Evolutionary conservation across 768 basidiomycete species (phyloP), one percentile per base, ranked within the genome.

Genomic region (Boletus tomentosulus): DNA sequence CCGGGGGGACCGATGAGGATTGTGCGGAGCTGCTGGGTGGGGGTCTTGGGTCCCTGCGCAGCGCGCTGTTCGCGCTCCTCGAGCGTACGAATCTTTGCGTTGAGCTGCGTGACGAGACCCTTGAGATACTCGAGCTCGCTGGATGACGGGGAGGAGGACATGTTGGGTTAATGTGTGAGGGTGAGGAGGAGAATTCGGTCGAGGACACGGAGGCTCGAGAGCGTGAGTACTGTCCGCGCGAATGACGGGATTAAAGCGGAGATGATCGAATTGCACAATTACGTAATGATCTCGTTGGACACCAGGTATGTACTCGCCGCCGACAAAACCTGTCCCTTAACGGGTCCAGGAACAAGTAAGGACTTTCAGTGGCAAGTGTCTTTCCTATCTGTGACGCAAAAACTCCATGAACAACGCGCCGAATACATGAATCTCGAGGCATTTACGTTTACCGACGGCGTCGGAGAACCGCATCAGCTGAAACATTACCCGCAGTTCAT

Each of bases 1-100:
- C 97, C 97, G 42, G 97, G 97, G 56, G 97, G 97, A 51, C 97
- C 97, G 61, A 99, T 77, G 62, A 99, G 80, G 63, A 99, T 92
- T 61, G 96, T 86, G 46, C 96, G 81, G 56, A 91, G 84, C 75
- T 92, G 89, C 64, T 83, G 79, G 24, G 82, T 84, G 49, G 90
- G 89, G 28, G 85, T 80, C 67, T 77, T 74, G n/a, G 76, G 68
- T 16, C 67, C 54, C 28, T 71, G 63, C 22, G 66, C 67, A 11
- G 72, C 71, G 8, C 69, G 66, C 71, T 86, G 88, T 47, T 80
- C 76, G 69, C 82, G 84, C 15, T 74, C 69, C 78, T 98, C 96
- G 56, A 98, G 79, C 35, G 77, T 65, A 52, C 75, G 63, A 66
- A 99, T 98, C 79, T 98, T 98, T 52, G 85, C 85, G 63, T 91